Percentiles rank a stretch among this genome's conserved stretches.
Evolutionary conservation across 1,139 yeast genomes (phyloP).

Genomic region (Arxiozyma heterogenica): DNA sequence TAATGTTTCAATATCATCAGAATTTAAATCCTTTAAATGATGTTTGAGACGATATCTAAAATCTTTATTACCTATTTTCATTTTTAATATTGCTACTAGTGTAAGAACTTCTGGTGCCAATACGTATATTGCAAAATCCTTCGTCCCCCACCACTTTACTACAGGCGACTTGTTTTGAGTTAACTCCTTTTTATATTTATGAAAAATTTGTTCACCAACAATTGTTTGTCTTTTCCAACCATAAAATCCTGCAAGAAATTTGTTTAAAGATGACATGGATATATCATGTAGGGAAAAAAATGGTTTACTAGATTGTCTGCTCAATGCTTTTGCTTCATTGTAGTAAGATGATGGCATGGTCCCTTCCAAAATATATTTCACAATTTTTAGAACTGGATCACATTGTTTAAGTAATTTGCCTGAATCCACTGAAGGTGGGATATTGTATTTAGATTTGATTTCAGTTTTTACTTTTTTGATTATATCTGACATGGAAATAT

Average conservation of each 20-base stretch:
- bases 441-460: not conserved
- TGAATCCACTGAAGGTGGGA: not conserved
- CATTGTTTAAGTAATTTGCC: not conserved
- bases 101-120: conserved; percentile 56
- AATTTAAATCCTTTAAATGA: conserved; percentile 4
- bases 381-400: conserved; percentile 14
- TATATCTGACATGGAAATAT: not conserved
- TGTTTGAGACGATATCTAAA: conserved; percentile 9
- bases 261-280: not conserved
- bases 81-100: conserved; percentile 43
- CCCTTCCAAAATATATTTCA: conserved; percentile 41
- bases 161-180: conserved; percentile 35
- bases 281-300: conserved; percentile 33
- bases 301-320: conserved; percentile 34
- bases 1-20: not conserved
- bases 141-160: conserved; percentile 51
- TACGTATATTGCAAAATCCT: conserved; percentile 48
- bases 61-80: conserved; percentile 17
- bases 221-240: conserved; percentile 50
- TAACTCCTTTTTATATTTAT: conserved; percentile 30
- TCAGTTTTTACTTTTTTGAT: not conserved
- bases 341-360: conserved; percentile 41
- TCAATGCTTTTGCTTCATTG: conserved; percentile 38
- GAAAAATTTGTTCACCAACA: conserved; percentile 37
- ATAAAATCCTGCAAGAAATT: conserved; percentile 45